Evolutionary conservation across 257 asterid genomes (phyloP).

Genomic region (Verbena officinalis): DNA sequence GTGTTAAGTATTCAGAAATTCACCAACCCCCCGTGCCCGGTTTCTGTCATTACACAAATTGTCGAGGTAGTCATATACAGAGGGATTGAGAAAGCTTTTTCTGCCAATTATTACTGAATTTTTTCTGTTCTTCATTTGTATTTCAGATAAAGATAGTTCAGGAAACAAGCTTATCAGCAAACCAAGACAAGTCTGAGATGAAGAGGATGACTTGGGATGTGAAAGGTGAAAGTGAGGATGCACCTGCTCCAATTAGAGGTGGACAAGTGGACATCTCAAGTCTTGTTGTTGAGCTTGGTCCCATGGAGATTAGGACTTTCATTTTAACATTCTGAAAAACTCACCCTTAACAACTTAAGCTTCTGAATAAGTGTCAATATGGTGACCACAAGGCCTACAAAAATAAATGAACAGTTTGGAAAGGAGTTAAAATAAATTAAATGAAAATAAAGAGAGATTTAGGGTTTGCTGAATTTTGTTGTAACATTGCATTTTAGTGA

Average conservation of each 20-base stretch:
- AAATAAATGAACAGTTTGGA: too few species aligned
- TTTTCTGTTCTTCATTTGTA: background rate
- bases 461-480: too few species aligned
- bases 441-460: too few species aligned
- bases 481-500: too few species aligned
- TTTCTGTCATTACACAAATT: too few species aligned
- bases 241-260: slow-evolving; percentile 49
- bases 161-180: slow-evolving; percentile 83
- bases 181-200: slow-evolving; percentile 68
- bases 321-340: slow-evolving; percentile 44
- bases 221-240: slow-evolving; percentile 40
- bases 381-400: too few species aligned
- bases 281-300: slow-evolving; percentile 72
- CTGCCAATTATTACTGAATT: background rate
- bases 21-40: too few species aligned
- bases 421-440: too few species aligned
- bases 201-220: slow-evolving; percentile 63
- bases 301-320: slow-evolving; percentile 92
- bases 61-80: too few species aligned
- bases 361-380: too few species aligned
- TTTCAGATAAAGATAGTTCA: slow-evolving; percentile 53
- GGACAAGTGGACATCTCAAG: slow-evolving; percentile 44
- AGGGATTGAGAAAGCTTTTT: background rate
- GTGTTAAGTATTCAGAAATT: too few species aligned
- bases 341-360: background rate